Evolutionary conservation across 164 flowering plant species (phyloP).

Genomic region (Tinospora cordifolia): DNA sequence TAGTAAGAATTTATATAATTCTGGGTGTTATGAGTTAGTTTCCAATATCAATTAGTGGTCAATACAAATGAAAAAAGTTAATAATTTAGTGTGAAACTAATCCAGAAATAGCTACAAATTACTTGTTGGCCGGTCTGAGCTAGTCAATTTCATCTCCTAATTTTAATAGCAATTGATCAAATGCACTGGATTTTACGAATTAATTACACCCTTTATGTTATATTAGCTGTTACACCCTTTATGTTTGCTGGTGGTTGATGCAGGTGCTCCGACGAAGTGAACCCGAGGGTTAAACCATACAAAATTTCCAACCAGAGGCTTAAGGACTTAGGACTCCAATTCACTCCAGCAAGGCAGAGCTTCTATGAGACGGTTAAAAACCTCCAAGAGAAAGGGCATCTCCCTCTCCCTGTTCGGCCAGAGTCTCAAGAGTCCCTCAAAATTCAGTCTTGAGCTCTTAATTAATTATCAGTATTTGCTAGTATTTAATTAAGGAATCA

Average conservation of each 20-base stretch:
- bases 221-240: neutral
- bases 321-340: conserved; percentile 72
- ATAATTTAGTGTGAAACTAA: no score
- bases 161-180: no score
- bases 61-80: no score
- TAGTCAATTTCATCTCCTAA: no score
- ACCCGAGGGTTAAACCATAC: conserved; percentile 78
- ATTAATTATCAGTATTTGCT: conserved; percentile 7
- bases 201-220: no score
- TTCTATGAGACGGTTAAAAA: conserved; percentile 69
- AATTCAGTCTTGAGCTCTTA: conserved; percentile 3
- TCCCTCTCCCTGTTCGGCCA: conserved; percentile 30
- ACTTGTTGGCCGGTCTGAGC: no score
- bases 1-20: no score
- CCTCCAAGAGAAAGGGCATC: conserved; percentile 74
- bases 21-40: no score
- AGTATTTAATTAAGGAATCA: conserved; percentile 7
- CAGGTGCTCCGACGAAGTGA: conserved; percentile 89
- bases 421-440: conserved; percentile 6
- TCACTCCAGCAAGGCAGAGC: conserved; percentile 57
- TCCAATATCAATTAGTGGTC: no score
- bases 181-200: no score
- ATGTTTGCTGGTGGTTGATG: neutral
- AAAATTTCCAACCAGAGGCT: conserved; percentile 80
- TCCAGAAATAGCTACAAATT: no score